A percentile compares a stretch with the other conserved stretches of the same genome.
phyloP scores from a whole-genome alignment of 306 rosid species.

The Hippophae rhamnoides region DNA sequence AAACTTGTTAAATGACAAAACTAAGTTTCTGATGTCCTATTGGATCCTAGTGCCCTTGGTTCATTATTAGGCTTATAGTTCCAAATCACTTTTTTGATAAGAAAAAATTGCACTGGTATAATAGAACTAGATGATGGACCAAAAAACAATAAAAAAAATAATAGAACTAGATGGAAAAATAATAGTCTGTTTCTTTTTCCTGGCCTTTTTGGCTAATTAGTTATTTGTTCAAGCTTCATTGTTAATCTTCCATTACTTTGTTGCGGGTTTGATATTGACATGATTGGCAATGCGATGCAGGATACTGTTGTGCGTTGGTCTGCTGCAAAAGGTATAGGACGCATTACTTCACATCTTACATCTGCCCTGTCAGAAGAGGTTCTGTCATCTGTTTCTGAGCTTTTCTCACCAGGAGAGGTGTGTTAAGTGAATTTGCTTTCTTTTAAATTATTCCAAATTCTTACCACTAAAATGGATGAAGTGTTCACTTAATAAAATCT shows the following conservation, averaged over 20 bases:
- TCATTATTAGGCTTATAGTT: too few relatives aligned
- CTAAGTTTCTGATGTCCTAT: too few relatives aligned
- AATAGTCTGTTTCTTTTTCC: too few relatives aligned
- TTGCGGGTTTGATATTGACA: constrained; percentile 12
- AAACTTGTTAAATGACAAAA: too few relatives aligned
- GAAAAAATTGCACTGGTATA: too few relatives aligned
- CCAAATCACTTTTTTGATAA: too few relatives aligned
- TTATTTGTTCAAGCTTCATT: too few relatives aligned
- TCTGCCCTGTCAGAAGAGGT: constrained; percentile 84
- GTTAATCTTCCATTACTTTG: not conserved
- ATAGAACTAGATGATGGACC: too few relatives aligned
- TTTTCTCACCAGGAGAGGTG: constrained; percentile 95
- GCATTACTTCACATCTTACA: constrained; percentile 69
- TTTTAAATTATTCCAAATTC: constrained; percentile 14
- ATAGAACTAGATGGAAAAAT: too few relatives aligned
- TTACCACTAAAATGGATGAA: not conserved
- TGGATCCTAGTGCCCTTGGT: too few relatives aligned
- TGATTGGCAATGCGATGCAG: constrained; percentile 34
- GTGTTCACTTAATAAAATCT: not conserved
- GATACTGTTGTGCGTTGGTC: constrained; percentile 98
- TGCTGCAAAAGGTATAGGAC: constrained; percentile 94
- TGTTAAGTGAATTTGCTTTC: constrained; percentile 13
- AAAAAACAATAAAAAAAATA: too few relatives aligned
- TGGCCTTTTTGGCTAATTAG: too few relatives aligned
- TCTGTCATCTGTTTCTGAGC: constrained; percentile 74